Evolutionary conservation across 768 basidiomycete genomes (phyloP), one percentile per base, ranked within the genome.

Genomic region (Tremella fuciformis): DNA sequence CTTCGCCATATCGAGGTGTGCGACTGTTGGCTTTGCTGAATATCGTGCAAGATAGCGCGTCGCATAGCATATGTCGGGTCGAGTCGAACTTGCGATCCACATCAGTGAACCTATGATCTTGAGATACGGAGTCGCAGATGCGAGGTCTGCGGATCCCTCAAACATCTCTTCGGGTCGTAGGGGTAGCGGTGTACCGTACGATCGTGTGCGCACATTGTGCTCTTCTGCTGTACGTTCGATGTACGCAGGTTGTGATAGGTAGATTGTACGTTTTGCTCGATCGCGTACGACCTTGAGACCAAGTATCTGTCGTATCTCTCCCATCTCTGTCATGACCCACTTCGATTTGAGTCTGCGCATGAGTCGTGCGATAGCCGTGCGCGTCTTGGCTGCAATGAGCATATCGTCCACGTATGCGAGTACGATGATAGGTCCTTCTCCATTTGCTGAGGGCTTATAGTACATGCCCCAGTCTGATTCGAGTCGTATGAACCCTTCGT

Each of bases 71-170:
- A 48, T 38, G 64, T 79, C 78, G 8, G 78, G 79, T 38, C 74
- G 58, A 29, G 77, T 78, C 13, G 58, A 66, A 8, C 75, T 41
- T 13, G 76, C 70, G 1, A 69, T 61, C 56, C 76, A 78, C 70
- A 75, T 74, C 24, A 78, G 61, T 2, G 69, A 67, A 3, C 76
- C 75, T 41, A 79, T 59, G 18, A 65, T 29, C 18, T 49, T 19
- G 15, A 47, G 59, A 56, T 63, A 64, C 29, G 3, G 53, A 46
- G 39, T 54, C 24, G 22, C 50, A 37, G 13, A 11, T 11, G 13
- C n/a, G 13, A 11, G 39, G 39, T 41, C 39, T 41, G n/a, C 47
- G 13, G 47, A 13, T 13, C 21, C 47, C 13, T 49, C 11, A 13
- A 13, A 11, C 11, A 13, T 49, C 13, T 49, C 21, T 13, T 22